Base-by-base conservation (phyloP, 768 basidiomycete genomes). In the Basidioascus undulatus region DNA sequence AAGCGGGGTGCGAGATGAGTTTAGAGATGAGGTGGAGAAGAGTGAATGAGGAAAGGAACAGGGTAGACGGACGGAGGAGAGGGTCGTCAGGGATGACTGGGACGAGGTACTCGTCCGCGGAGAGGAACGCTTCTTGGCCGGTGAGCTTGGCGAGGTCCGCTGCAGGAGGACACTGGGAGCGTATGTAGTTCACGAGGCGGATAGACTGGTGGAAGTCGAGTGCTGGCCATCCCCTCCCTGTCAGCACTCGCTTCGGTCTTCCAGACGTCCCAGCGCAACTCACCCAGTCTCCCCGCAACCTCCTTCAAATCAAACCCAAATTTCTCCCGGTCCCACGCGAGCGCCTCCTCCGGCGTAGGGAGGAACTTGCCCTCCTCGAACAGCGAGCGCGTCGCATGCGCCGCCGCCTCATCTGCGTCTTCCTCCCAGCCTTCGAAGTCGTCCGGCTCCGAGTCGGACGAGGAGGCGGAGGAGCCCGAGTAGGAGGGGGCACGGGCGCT, bases 1-100 rank as follows among this genome's bases (percentile, higher is more conserved):
- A 43, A 36, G 18, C n/a, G n/a, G n/a, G n/a, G 23, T n/a, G n/a
- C n/a, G n/a, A 48, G 16, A 25, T 47, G 34, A 23, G 4, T 42
- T 20, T 6, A 10, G 13, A 24, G 32, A 20, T 24, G n/a, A 44
- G 8, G 11, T 35, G 19, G 10, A 4, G 16, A 23, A 7, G 7
- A 2, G 20, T 16, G 8, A 15, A 23, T 23, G 11, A 23, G n/a
- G 11, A 27, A 19, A 23, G 31, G 7, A 36, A 6, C n/a, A 27
- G 5, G 21, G 21, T n/a, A n/a, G 10, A 63, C 77, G 53, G 51
- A 92, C 89, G 80, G 19, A 96, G 72, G 11, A 92, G 59, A 2
- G 83, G 77, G 54, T 94, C 89, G 50, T 86, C 76, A 51, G 79
- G 74, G 32, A 92, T 48, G 23, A 69, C 71, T 2, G 89, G 89